phyloP scores from a whole-genome alignment of 306 rosid genomes.

The Abrus pulchellus region DNA sequence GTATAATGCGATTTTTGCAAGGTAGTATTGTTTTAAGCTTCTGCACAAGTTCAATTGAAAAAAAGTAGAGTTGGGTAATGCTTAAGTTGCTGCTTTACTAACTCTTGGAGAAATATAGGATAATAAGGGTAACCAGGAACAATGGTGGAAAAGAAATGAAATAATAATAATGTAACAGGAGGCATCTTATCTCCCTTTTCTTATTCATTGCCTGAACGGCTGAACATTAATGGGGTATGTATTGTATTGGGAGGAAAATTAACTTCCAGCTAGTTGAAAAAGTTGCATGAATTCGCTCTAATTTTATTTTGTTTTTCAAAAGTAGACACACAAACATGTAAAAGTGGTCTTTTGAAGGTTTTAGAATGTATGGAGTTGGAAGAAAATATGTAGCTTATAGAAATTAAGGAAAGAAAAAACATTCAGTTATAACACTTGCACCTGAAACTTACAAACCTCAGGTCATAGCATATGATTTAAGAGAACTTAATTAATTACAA shows the following conservation, averaged over 20 bases:
- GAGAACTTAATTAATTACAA: slow-evolving; percentile 48
- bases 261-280: too few species aligned
- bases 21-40: background rate
- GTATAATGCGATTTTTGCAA: background rate
- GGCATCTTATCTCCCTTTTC: background rate
- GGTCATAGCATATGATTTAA: slow-evolving; percentile 39
- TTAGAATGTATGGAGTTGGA: background rate
- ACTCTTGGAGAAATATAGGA: background rate
- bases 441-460: slow-evolving; percentile 36
- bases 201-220: background rate
- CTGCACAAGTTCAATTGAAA: background rate
- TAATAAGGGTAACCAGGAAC: background rate
- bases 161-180: background rate
- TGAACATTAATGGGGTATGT: background rate
- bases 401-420: background rate
- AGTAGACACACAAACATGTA: background rate
- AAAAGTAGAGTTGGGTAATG: background rate
- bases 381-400: background rate
- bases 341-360: background rate
- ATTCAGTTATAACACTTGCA: slow-evolving; percentile 19
- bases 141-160: background rate
- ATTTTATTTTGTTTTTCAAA: background rate
- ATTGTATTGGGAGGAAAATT: background rate
- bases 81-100: background rate
- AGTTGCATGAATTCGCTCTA: too few species aligned